Conservation (phyloP, 148 eudicot genomes). For the Selenicereus undatus region DNA sequence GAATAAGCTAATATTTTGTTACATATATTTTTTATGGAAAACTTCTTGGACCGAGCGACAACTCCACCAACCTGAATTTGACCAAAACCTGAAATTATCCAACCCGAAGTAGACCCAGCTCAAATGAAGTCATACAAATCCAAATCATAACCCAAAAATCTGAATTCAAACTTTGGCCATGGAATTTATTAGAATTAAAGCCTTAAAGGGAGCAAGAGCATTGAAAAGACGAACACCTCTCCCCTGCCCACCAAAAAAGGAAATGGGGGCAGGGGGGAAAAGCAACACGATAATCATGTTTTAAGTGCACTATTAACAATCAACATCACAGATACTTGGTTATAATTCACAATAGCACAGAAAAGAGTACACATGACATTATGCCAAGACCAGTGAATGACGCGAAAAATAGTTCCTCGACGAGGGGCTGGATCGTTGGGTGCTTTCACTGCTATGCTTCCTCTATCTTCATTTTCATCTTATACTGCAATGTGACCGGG, state of each 20-base stretch:
- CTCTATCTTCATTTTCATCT: constrained; percentile 65
- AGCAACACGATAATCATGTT: not conserved
- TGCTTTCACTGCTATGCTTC: constrained; percentile 30
- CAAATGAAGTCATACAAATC: too few relatives aligned
- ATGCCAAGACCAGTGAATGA: not conserved
- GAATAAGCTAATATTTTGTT: too few relatives aligned
- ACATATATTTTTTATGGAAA: too few relatives aligned
- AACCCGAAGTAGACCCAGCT: too few relatives aligned
- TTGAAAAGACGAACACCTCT: not conserved
- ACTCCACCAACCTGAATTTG: too few relatives aligned
- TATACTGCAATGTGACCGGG: constrained; percentile 71
- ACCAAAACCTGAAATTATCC: too few relatives aligned
- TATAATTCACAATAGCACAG: not conserved
- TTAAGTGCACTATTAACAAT: not conserved
- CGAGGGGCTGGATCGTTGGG: not conserved
- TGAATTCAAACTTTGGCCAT: not conserved
- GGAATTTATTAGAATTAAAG: not conserved
- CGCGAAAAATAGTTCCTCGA: not conserved
- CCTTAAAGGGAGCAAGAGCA: not conserved
- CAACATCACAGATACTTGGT: not conserved
- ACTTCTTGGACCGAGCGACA: too few relatives aligned
- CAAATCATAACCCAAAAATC: too few relatives aligned
- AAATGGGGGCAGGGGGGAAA: not conserved
- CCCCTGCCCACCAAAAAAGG: not conserved
- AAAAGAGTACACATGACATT: constrained; percentile 9